Percentiles rank a stretch among this genome's conserved stretches.
These are phyloP conservation scores for Beta corolliflora DNA, from an alignment of 179 eudicot species.

Conservation along the genomic window DNA sequence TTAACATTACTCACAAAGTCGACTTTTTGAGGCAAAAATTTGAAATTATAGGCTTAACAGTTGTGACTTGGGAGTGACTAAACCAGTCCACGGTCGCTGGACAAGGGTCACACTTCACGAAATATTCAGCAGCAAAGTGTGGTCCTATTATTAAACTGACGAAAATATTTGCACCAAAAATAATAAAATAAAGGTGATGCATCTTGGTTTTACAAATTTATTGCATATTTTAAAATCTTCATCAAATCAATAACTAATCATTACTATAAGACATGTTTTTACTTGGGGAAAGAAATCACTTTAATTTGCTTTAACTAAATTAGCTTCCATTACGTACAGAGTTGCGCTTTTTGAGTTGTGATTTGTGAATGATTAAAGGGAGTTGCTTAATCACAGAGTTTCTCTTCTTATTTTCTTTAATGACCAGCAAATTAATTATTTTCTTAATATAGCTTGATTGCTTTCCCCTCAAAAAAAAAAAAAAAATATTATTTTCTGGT, in stretches of 20 bases:
- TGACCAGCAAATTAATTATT: no score
- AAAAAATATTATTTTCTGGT: no score
- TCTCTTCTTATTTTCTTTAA: no score
- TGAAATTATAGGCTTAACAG: neutral
- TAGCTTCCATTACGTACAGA: neutral
- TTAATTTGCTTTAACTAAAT: neutral
- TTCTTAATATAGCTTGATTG: no score
- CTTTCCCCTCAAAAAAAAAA: no score
- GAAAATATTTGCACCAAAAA: neutral
- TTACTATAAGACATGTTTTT: slow-evolving; percentile 2
- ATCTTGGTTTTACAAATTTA: slow-evolving; percentile 14
- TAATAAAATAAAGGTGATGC: neutral
- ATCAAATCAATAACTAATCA: slow-evolving; percentile 26
- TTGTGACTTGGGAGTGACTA: slow-evolving; percentile 4
- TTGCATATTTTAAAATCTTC: neutral
- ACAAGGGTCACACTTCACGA: slow-evolving; percentile 24
- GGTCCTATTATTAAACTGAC: slow-evolving; percentile 17
- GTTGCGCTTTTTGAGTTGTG: slow-evolving; percentile 7
- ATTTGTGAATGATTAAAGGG: slow-evolving; percentile 5
- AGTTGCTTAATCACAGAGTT: neutral
- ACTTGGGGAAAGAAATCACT: neutral
- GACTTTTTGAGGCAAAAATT: neutral
- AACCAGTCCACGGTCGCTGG: slow-evolving; percentile 13
- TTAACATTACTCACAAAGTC: slow-evolving; percentile 12
- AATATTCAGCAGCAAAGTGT: slow-evolving; percentile 21